These are phyloP conservation scores for Physcia stellaris DNA, from an alignment of 495 filamentous ascomycete genomes.

Conservation along the genomic window DNA sequence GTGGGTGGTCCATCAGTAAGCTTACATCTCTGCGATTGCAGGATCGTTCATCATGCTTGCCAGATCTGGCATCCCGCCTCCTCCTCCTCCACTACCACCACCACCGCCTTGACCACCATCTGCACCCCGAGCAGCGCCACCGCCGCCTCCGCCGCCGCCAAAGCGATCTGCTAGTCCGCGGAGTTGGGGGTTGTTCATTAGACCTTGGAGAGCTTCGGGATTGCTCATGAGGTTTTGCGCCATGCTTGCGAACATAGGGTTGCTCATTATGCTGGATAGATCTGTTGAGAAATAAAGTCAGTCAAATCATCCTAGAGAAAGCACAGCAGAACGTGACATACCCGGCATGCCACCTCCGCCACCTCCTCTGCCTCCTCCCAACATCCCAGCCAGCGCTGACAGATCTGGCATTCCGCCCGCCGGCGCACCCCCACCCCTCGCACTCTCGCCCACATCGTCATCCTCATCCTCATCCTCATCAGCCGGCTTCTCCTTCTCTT, in stretches of 20 bases:
- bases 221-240: constrained; percentile 95
- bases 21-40: constrained; percentile 84
- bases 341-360: constrained; percentile 39
- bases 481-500: constrained; percentile 33
- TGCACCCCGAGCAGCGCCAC: constrained; percentile 13
- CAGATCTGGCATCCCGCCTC: constrained; percentile 73
- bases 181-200: constrained; percentile 77
- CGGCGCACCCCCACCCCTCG: constrained; percentile 27
- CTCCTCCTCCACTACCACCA: constrained; percentile 37
- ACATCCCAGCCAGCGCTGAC: constrained; percentile 53
- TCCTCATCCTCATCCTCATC: constrained; percentile 34
- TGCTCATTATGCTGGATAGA: constrained; percentile 73
- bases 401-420: constrained; percentile 73
- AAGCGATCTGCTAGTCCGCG: constrained; percentile 64
- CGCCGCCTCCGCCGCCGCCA: constrained; percentile 28
- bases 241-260: constrained; percentile 95
- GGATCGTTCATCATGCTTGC: constrained; percentile 77
- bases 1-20: no score
- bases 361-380: constrained; percentile 46
- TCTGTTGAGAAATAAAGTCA: constrained; percentile 37
- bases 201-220: constrained; percentile 65
- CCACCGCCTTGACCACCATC: constrained; percentile 10
- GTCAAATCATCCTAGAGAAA: background rate
- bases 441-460: constrained; percentile 28
- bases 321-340: constrained; percentile 19